Base-by-base conservation (phyloP, 129 eudicot genomes). In the Flaveria brownii region DNA sequence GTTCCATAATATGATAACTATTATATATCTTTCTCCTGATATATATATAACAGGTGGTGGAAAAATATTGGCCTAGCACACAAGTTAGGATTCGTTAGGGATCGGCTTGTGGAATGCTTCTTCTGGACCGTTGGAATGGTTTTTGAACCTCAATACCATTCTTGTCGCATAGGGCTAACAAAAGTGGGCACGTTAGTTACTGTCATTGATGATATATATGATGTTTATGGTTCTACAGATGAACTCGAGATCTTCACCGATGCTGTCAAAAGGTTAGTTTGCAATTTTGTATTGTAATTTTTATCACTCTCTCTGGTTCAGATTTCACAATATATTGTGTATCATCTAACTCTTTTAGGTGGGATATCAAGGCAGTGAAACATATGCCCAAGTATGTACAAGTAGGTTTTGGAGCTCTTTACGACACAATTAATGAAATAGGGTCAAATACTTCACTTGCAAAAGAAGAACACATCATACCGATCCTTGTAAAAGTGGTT, bases 141-240 rank as follows among this genome's bases (percentile, higher is more conserved):
- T 14, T 82, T 25, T 62, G 78, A 84, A 33, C 96, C 90, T 41
- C 65, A 82, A 22, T 76, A 68, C 46, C 22, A 77, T 14, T 43
- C 67, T 4, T 72, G 54, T 6, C 78, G 92, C 39, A 76, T 69
- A 4, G 61, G 78, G 57, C 64, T 72, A 30, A 68, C 81, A 1
- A 82, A 85, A 57, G 25, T 79, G 3, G 22, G 14, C 9, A 73
- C 72, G 0, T 57, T 87, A 0, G 60, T 80, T 4, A 80, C 87
- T 5, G 16, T 56, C 18, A 80, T 90, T 17, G 96, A 90, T 64
- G 96, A 85, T 28, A 62, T 77, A 5, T 90, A 85, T 30, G 96
- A 90, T 42, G 83, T 77, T 9, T 85, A 87, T 70, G 92, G 92
- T 15, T 71, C 81, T 6, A 13, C 81, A 55, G 85, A 90, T 8